A percentile compares a stretch with the other conserved stretches of the same genome.
phyloP scores from a whole-genome alignment of 495 filamentous ascomycete species.

The Podospora appendiculata region DNA sequence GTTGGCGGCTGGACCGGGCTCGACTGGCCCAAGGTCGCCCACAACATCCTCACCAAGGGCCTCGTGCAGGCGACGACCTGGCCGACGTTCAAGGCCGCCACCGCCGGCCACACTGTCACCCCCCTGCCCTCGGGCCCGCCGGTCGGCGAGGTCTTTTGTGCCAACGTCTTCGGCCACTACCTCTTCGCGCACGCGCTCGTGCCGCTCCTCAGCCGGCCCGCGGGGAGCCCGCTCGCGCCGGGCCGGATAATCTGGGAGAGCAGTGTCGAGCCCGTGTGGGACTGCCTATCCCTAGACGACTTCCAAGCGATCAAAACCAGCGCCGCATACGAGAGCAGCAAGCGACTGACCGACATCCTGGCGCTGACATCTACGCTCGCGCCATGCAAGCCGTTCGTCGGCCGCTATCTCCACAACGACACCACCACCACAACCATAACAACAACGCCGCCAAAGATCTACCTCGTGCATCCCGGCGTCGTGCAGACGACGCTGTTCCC shows the following conservation, averaged over 20 bases:
- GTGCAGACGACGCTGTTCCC: slow-evolving; percentile 74
- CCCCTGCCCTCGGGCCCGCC: slow-evolving; percentile 20
- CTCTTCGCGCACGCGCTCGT: slow-evolving; percentile 73
- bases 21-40: slow-evolving; percentile 57
- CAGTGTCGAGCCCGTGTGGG: slow-evolving; percentile 59
- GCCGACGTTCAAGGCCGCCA: slow-evolving; percentile 65
- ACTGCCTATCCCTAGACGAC: slow-evolving; percentile 55
- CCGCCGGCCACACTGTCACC: slow-evolving; percentile 45
- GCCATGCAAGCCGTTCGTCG: slow-evolving; percentile 48
- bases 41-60: slow-evolving; percentile 52
- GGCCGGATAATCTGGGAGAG: slow-evolving; percentile 77
- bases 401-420: slow-evolving; percentile 23
- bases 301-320: slow-evolving; percentile 60
- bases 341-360: slow-evolving; percentile 78
- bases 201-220: slow-evolving; percentile 55
- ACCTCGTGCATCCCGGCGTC: slow-evolving; percentile 81
- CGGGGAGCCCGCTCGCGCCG: slow-evolving; percentile 27
- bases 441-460: slow-evolving; percentile 45
- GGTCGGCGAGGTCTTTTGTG: slow-evolving; percentile 70
- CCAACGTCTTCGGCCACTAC: slow-evolving; percentile 95
- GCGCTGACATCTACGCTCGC: slow-evolving; percentile 66
- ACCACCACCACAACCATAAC: not conserved
- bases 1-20: slow-evolving; percentile 80
- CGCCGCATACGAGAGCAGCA: slow-evolving; percentile 73
- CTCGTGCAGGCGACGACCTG: slow-evolving; percentile 63